Evolutionary conservation across 2,329 filamentous ascomycete species (phyloP).

Genomic region (Nothophaeocryptopus gaeumannii): DNA sequence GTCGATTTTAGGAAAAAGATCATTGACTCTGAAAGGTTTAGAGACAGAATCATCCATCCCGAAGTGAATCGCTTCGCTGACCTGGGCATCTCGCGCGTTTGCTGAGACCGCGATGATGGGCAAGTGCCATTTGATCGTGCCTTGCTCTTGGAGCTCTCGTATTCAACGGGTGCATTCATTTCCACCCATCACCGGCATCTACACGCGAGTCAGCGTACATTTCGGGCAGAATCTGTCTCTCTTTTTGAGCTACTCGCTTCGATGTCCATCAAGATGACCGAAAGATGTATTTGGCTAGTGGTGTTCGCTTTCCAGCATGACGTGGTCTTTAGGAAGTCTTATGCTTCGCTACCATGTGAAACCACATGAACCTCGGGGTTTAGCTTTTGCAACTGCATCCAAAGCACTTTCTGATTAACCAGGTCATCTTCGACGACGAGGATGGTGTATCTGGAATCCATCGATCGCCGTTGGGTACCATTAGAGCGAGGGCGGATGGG

Average conservation of each 20-base stretch:
- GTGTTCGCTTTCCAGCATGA: conserved; percentile 11
- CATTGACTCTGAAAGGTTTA: conserved; percentile 54
- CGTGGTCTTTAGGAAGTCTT: conserved; percentile 34
- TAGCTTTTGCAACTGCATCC: conserved; percentile 38
- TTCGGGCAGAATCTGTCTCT: conserved; percentile 47
- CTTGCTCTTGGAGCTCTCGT: conserved; percentile 60
- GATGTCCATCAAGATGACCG: conserved; percentile 59
- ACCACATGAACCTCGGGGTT: conserved; percentile 40
- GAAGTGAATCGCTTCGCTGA: conserved; percentile 63
- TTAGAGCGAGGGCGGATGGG: too few relatives aligned
- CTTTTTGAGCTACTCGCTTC: conserved; percentile 64
- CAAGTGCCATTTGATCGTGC: conserved; percentile 60
- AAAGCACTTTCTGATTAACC: conserved; percentile 42
- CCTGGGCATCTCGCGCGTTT: conserved; percentile 70
- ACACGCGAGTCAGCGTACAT: background rate
- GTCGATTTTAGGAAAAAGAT: conserved; percentile 23
- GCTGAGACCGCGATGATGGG: conserved; percentile 76
- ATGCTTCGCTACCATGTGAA: conserved; percentile 39
- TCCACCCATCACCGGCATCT: conserved; percentile 77
- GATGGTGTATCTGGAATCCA: conserved; percentile 10
- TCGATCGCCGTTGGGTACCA: too few relatives aligned
- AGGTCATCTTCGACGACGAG: conserved; percentile 39
- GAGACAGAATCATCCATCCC: conserved; percentile 76
- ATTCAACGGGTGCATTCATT: conserved; percentile 67
- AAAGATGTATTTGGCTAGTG: conserved; percentile 1